phyloP scores from a whole-genome alignment of 177 flowering plant species.

The Telopea speciosissima region DNA sequence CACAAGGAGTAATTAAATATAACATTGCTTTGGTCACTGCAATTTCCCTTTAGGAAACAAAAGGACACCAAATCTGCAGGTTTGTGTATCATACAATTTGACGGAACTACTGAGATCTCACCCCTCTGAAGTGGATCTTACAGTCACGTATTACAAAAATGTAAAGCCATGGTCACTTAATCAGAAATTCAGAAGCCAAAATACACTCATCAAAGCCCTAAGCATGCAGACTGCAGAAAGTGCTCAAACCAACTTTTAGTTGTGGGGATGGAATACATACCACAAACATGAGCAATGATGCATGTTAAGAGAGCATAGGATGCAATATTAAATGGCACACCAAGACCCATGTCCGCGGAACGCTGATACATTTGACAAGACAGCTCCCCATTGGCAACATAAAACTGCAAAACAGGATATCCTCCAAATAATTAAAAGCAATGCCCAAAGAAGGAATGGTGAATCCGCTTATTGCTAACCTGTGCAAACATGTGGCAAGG shows the following conservation, averaged over 20 bases:
- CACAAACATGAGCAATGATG: conserved; percentile 98
- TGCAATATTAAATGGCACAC: conserved; percentile 93
- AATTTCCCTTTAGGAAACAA: background rate
- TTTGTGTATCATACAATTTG: background rate
- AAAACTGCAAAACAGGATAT: conserved; percentile 35
- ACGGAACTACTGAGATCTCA: background rate
- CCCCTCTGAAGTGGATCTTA: too few relatives aligned
- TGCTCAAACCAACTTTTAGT: background rate
- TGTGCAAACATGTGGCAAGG: conserved; percentile 99
- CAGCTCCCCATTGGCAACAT: conserved; percentile 58
- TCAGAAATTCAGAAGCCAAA: background rate
- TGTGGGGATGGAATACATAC: conserved; percentile 32
- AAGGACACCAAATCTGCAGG: background rate
- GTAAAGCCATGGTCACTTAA: background rate
- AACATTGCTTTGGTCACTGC: background rate
- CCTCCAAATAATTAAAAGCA: background rate
- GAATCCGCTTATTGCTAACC: conserved; percentile 28
- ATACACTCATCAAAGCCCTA: background rate
- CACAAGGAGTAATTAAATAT: background rate
- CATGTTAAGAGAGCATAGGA: conserved; percentile 87
- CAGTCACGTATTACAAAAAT: background rate
- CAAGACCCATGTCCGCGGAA: conserved; percentile 94
- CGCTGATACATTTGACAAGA: conserved; percentile 93
- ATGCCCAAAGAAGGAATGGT: background rate
- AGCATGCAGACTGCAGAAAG: background rate